phyloP scores from a whole-genome alignment of 805 yeast genomes.

The Nakazawaea siamensis region DNA sequence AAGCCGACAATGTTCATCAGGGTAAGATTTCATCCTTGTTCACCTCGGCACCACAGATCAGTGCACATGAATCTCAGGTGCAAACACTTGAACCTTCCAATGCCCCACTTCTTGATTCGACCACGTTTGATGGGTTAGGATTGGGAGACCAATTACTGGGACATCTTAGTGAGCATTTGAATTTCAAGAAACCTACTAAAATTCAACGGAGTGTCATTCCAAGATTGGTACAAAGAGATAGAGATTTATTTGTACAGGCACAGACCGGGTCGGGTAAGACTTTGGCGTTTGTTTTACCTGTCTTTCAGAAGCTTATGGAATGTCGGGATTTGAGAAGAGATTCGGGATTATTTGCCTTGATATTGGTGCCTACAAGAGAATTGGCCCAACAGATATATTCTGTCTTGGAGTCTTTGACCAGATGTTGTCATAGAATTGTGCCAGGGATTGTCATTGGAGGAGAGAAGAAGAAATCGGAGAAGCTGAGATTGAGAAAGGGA shows the following conservation, averaged over 20 bases:
- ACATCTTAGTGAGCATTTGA: conserved; percentile 50
- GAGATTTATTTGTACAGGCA: conserved; percentile 85
- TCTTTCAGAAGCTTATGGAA: conserved; percentile 62
- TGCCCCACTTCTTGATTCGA: conserved; percentile 71
- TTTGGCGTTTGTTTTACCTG: conserved; percentile 77
- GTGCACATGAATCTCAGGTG: conserved; percentile 27
- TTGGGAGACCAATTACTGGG: conserved; percentile 42
- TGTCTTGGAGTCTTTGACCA: conserved; percentile 64
- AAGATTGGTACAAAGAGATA: conserved; percentile 28
- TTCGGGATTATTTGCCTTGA: conserved; percentile 82
- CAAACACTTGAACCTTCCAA: conserved; percentile 53
- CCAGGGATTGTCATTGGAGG: conserved; percentile 98
- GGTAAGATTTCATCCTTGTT: conserved; percentile 83
- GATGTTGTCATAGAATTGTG: conserved; percentile 80
- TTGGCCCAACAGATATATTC: conserved; percentile 83
- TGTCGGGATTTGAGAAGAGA: conserved; percentile 45
- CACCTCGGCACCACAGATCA: conserved; percentile 54
- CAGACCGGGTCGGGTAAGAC: conserved; percentile 99
- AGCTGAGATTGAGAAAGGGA: conserved; percentile 92
- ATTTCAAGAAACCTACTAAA: conserved; percentile 65
- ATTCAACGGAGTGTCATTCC: conserved; percentile 84
- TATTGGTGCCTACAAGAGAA: conserved; percentile 92
- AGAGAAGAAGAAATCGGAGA: conserved; percentile 94
- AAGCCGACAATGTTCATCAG: conserved; percentile 46
- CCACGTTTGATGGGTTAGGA: conserved; percentile 68